Percentiles rank a stretch among this genome's conserved stretches.
Evolutionary conservation across 2,329 filamentous ascomycete genomes (phyloP).

Genomic region (Mollisia scopiformis): DNA sequence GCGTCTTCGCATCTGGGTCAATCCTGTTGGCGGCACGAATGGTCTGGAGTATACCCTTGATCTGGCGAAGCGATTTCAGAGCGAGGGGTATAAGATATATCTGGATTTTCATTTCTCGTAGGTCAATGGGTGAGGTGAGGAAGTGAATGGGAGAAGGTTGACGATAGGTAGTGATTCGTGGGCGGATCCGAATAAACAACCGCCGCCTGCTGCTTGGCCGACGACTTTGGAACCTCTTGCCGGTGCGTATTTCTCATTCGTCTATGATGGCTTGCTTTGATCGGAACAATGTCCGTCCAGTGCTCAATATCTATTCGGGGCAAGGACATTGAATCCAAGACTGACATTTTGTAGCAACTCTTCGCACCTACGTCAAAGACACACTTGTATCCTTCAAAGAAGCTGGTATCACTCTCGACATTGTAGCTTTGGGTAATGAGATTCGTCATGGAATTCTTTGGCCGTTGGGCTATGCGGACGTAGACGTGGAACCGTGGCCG

Average conservation of each 20-base stretch:
- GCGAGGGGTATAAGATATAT: slow-evolving; percentile 58
- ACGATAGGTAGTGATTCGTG: slow-evolving; percentile 59
- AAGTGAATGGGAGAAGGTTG: no score
- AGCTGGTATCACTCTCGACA: slow-evolving; percentile 57
- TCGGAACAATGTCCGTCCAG: no score
- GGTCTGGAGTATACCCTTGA: slow-evolving; percentile 70
- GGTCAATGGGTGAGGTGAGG: no score
- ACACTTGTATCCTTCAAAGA: slow-evolving; percentile 63
- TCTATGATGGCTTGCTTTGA: no score
- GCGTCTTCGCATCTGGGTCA: slow-evolving; percentile 73
- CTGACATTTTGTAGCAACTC: slow-evolving; percentile 46
- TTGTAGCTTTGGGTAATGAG: slow-evolving; percentile 76
- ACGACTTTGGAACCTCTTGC: slow-evolving; percentile 55
- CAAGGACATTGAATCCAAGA: neutral
- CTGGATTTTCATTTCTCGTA: slow-evolving; percentile 63
- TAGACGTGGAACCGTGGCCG: slow-evolving; percentile 38
- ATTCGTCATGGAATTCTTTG: slow-evolving; percentile 70
- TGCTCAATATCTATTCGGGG: no score
- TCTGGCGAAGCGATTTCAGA: slow-evolving; percentile 64
- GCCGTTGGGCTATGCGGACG: slow-evolving; percentile 59
- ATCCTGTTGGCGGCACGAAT: slow-evolving; percentile 65
- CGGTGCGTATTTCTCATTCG: neutral
- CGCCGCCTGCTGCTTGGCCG: slow-evolving; percentile 66
- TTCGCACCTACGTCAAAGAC: slow-evolving; percentile 69
- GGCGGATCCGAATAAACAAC: slow-evolving; percentile 69